Base-by-base conservation (phyloP, 805 yeast species). In the Teunomyces lycoperdinae region DNA sequence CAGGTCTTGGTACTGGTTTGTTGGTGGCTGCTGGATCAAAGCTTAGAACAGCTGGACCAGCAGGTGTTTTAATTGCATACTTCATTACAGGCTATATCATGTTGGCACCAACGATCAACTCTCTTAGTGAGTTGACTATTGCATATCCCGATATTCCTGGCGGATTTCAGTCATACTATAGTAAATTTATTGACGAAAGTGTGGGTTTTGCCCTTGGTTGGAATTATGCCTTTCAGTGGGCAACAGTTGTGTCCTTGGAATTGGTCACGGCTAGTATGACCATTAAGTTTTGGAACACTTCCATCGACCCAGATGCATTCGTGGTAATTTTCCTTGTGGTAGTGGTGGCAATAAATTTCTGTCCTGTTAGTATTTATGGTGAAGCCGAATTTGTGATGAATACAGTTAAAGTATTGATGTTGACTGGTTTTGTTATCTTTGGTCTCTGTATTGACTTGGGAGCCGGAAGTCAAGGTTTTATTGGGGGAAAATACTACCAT, bases 181-280 rank as follows among this genome's bases (percentile, higher is more conserved):
- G 57, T 34, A 63, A 66, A 52, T 66, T 67, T 43, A 60, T 69
- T 46, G 73, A 68, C 48, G 72, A 68, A 49, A 62, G 69, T 26
- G 44, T 68, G 42, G 74, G 68, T 14, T 69, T 69, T 55, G 68
- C 71, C 4, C 50, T 67, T 40, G 73, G 73, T 7, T 68, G 72
- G 72, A 68, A 67, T 53, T 69, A 63, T 58, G 66, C 61, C 53
- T 57, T 57, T 48, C 71, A 54, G 52, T 68, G 65, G 65, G 48
- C 61, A 36, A 58, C 58, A 6, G 61, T 62, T 46, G 62, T 62
- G 13, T 60, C 64, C 4, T 48, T 62, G 32, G 66, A 62, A 47
- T 58, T 62, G 45, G 66, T 62, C 17, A 57, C 62, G 9, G 61
- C 64, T 10, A 51, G 61, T 46, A 52, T 62, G 55, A 62, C 67